A percentile compares a stretch with the other conserved stretches of the same genome.
phyloP scores from a whole-genome alignment of 2,329 filamentous ascomycete species.

The Colletotrichum kahawae region DNA sequence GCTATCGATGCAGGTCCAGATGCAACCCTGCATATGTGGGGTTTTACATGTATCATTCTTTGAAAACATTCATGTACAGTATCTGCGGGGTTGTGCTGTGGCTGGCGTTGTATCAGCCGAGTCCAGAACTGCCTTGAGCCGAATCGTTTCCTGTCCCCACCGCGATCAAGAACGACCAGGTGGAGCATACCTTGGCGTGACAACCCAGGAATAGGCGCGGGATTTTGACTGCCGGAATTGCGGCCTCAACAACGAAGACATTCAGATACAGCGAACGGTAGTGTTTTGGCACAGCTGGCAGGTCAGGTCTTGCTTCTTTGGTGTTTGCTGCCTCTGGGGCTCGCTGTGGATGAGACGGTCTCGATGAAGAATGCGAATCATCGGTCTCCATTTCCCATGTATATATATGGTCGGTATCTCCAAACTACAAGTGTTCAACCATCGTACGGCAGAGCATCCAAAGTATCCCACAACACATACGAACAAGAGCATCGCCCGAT shows the following conservation, averaged over 20 bases:
- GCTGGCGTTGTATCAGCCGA: neutral
- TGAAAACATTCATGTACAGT: neutral
- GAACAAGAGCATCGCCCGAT: neutral
- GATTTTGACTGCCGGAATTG: neutral
- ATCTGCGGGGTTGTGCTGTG: neutral
- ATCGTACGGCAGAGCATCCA: neutral
- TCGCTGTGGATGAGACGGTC: neutral
- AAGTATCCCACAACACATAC: neutral
- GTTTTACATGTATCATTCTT: neutral
- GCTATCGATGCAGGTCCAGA: neutral
- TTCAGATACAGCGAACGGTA: neutral
- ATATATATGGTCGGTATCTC: neutral
- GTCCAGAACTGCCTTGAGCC: neutral
- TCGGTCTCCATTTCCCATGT: neutral
- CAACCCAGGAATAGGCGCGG: neutral
- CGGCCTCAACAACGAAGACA: neutral
- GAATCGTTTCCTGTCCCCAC: neutral
- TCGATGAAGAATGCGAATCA: neutral
- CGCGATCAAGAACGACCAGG: neutral
- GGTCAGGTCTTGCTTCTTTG: neutral
- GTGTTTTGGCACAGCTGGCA: neutral
- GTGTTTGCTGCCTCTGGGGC: neutral
- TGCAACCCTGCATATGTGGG: neutral
- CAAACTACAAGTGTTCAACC: neutral
- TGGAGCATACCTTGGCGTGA: neutral